Evolutionary conservation across 2,329 filamentous ascomycete genomes (phyloP).

Genomic region (Trichophyton equinum): DNA sequence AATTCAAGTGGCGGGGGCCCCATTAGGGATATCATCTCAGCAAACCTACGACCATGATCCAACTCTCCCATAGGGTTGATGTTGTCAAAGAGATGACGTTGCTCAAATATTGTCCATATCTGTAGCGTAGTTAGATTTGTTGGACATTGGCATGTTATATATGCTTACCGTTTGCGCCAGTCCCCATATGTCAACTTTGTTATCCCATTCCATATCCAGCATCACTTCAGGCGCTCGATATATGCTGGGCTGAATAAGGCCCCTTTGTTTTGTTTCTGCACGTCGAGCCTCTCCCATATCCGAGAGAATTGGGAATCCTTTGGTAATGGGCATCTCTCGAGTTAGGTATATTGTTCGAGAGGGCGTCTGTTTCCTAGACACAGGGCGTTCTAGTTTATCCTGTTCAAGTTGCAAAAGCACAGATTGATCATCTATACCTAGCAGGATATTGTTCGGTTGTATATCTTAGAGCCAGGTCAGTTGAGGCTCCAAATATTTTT

Average conservation of each 20-base stretch:
- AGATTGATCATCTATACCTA: constrained; percentile 20
- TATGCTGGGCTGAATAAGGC: constrained; percentile 18
- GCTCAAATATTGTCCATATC: constrained; percentile 4
- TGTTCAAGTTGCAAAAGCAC: constrained; percentile 21
- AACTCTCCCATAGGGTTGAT: constrained; percentile 4
- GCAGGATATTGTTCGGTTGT: constrained; percentile 23
- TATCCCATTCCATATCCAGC: constrained; percentile 20
- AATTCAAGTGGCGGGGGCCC: constrained; percentile 8
- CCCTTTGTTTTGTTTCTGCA: constrained; percentile 12
- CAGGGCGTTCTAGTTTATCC: constrained; percentile 18
- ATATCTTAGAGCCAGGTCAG: constrained; percentile 17
- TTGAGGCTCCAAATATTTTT: neutral
- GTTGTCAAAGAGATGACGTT: constrained; percentile 3
- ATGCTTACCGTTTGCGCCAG: neutral
- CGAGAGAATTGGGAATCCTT: constrained; percentile 18
- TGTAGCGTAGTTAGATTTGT: neutral
- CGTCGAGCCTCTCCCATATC: constrained; percentile 21
- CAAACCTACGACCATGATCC: neutral
- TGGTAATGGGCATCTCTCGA: constrained; percentile 14
- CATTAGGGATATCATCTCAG: constrained; percentile 5
- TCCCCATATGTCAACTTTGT: constrained; percentile 21
- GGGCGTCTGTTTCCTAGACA: constrained; percentile 19
- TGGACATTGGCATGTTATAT: neutral
- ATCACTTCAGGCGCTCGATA: constrained; percentile 23
- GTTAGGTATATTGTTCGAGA: constrained; percentile 21